These are phyloP conservation scores for Gossypium schwendimanii DNA, from an alignment of 441 rosid species.

Conservation along the genomic window DNA sequence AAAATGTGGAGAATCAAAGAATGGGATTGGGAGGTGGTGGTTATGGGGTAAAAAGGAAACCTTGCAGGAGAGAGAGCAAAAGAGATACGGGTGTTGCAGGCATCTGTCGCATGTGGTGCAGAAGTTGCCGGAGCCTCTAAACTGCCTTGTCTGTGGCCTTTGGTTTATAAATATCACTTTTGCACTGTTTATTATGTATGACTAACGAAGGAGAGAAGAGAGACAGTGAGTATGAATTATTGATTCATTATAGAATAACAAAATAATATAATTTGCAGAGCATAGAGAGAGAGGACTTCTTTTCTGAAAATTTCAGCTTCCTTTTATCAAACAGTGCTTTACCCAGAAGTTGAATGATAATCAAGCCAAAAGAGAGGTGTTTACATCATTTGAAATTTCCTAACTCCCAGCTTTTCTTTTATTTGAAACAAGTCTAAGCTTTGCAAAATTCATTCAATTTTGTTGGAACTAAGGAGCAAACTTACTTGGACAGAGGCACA, in stretches of 20 bases:
- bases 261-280: neutral
- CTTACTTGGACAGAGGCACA: conserved; percentile 77
- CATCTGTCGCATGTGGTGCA: conserved; percentile 64
- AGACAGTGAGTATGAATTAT: neutral
- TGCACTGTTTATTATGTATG: conserved; percentile 67
- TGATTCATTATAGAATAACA: neutral
- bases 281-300: neutral
- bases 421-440: too few relatives aligned
- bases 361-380: too few relatives aligned
- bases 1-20: neutral
- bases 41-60: conserved; percentile 18
- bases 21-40: too few relatives aligned
- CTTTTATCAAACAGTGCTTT: neutral
- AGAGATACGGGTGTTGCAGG: conserved; percentile 66
- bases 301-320: neutral
- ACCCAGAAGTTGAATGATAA: too few relatives aligned
- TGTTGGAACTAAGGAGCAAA: neutral
- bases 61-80: conserved; percentile 90
- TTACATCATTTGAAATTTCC: too few relatives aligned
- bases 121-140: conserved; percentile 60
- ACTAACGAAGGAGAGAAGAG: neutral
- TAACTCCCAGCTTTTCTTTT: too few relatives aligned
- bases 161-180: conserved; percentile 80
- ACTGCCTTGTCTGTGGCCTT: conserved; percentile 64
- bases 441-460: neutral